phyloP scores from a whole-genome alignment of 495 filamentous ascomycete genomes.

The Penicillium paradoxum region DNA sequence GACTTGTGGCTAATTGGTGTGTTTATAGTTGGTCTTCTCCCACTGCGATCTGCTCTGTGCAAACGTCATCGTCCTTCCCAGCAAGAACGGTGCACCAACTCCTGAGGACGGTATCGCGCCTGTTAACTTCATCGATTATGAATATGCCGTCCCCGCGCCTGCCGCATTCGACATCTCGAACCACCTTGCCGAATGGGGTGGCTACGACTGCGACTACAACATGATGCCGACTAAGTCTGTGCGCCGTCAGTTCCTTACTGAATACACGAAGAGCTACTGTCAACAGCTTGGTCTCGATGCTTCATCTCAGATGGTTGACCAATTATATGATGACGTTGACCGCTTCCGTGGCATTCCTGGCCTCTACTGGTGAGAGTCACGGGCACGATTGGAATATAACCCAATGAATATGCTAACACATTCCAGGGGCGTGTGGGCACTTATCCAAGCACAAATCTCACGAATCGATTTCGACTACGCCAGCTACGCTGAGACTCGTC shows the following conservation, averaged over 20 bases:
- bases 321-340: constrained; percentile 76
- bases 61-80: constrained; percentile 85
- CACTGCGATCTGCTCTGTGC: constrained; percentile 94
- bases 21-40: constrained; percentile 72
- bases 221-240: constrained; percentile 74
- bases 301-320: constrained; percentile 55
- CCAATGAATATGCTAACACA: constrained; percentile 10
- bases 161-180: constrained; percentile 99
- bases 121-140: constrained; percentile 96
- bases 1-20: constrained; percentile 5
- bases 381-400: not conserved
- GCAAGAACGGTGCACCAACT: constrained; percentile 22
- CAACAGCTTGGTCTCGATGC: constrained; percentile 32
- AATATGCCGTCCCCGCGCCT: constrained; percentile 90
- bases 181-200: constrained; percentile 98
- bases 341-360: constrained; percentile 84
- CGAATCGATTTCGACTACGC: constrained; percentile 98
- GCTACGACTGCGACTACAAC: constrained; percentile 88
- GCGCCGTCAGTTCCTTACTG: constrained; percentile 73
- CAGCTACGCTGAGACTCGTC: constrained; percentile 76
- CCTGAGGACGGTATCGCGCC: constrained; percentile 34
- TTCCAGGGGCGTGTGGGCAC: constrained; percentile 84
- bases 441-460: constrained; percentile 93
- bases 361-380: constrained; percentile 59
- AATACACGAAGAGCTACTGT: constrained; percentile 62